Conservation (phyloP, 345 rosid genomes). For the Gynandropsis gynandra region DNA sequence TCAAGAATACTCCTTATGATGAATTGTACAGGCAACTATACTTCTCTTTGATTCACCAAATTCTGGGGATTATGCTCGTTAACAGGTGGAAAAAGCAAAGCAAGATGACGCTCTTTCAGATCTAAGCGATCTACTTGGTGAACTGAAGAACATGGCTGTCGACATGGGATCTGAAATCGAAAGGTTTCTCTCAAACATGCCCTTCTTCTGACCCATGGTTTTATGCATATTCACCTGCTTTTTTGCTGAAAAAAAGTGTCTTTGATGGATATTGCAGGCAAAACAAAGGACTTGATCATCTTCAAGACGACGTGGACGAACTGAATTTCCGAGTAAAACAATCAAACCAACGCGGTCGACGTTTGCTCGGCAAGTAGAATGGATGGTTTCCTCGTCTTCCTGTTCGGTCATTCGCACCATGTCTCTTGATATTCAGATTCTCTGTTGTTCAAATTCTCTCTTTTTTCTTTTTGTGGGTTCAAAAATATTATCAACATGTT, state of each 20-base stretch:
- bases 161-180: constrained; percentile 85
- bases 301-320: constrained; percentile 61
- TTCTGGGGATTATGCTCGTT: background rate
- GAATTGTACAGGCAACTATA: too few relatives aligned
- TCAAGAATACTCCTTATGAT: background rate
- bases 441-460: too few relatives aligned
- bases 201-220: too few relatives aligned
- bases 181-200: constrained; percentile 33
- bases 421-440: too few relatives aligned
- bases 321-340: constrained; percentile 51
- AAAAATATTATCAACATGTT: too few relatives aligned
- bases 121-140: constrained; percentile 60
- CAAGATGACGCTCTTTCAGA: constrained; percentile 78
- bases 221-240: background rate
- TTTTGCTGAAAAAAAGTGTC: constrained; percentile 4
- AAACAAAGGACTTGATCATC: constrained; percentile 50
- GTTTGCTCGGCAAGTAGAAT: constrained; percentile 65
- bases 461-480: too few relatives aligned
- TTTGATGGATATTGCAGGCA: constrained; percentile 45
- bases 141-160: constrained; percentile 72
- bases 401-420: too few relatives aligned
- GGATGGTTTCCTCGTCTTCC: too few relatives aligned
- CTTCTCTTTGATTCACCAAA: too few relatives aligned
- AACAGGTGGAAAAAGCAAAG: constrained; percentile 68
- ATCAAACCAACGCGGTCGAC: constrained; percentile 56